Evolutionary conservation across 2,329 filamentous ascomycete genomes (phyloP), one percentile per base, ranked within the genome.

Genomic region (Neodidymelliopsis sp.): DNA sequence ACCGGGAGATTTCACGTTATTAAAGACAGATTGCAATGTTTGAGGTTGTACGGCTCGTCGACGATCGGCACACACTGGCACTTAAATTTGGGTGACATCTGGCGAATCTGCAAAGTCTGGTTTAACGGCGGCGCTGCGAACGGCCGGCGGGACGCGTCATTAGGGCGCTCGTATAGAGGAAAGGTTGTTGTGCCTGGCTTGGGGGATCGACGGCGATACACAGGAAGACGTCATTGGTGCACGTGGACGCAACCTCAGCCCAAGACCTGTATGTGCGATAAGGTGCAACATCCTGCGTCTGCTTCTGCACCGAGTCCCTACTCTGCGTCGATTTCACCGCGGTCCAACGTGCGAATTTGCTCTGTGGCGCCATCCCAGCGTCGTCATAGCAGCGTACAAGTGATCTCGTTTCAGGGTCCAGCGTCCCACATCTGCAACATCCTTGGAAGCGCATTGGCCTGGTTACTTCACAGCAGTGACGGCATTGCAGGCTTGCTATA

Each of bases 361-460:
- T n/a, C n/a, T n/a, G n/a, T n/a, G n/a, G n/a, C n/a, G n/a, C n/a
- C n/a, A n/a, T 44, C 29, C 13, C 28, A 22, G 22, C 28, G n/a
- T 22, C 34, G 29, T 40, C 25, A n/a, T n/a, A n/a, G n/a, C n/a
- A n/a, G n/a, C n/a, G n/a, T n/a, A n/a, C n/a, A n/a, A n/a, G n/a
- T n/a, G n/a, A n/a, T n/a, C n/a, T n/a, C n/a, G n/a, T n/a, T 25
- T 35, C 40, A 44, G 41, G 47, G 40, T 44, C 47, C 44, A 41
- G 10, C n/a, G 12, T 12, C 35, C 40, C 47, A 40, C 46, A 29
- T 39, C 27, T 29, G 39, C 28, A 31, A 5, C 47, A 40, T 50
- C 40, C 47, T 44, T 25, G 47, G 30, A 45, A 45, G 48, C 42
- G 42, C 42, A 34, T 51, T 41, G 41, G 48, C 24, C 48, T 37